These are phyloP conservation scores for Albizia julibrissin DNA, from an alignment of 306 rosid species.

Conservation along the genomic window DNA sequence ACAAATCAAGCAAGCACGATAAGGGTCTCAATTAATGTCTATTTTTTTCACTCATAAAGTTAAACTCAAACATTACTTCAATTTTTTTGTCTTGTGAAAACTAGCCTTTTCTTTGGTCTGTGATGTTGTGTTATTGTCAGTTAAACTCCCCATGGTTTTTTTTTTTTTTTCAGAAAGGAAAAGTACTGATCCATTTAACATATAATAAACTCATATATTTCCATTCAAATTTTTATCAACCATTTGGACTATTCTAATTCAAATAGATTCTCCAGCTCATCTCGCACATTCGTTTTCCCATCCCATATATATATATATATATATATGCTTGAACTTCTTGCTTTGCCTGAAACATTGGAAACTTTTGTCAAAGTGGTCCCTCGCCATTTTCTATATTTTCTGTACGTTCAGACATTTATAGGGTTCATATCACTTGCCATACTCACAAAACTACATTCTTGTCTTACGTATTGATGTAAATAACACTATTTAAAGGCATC, in stretches of 20 bases:
- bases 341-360: not conserved
- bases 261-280: not conserved
- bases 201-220: too few relatives aligned
- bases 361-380: constrained; percentile 12
- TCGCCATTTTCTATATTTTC: not conserved
- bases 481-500: not conserved
- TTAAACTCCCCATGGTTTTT: too few relatives aligned
- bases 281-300: not conserved
- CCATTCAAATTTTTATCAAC: not conserved
- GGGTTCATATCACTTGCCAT: not conserved
- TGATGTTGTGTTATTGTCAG: not conserved
- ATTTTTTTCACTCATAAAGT: too few relatives aligned
- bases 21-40: too few relatives aligned
- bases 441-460: not conserved
- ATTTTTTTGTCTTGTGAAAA: too few relatives aligned
- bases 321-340: not conserved
- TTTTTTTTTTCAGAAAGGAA: too few relatives aligned
- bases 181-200: too few relatives aligned
- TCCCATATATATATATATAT: too few relatives aligned
- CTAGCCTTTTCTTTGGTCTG: too few relatives aligned
- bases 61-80: too few relatives aligned
- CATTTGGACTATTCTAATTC: not conserved
- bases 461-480: not conserved
- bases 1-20: too few relatives aligned
- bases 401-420: not conserved